phyloP scores from a whole-genome alignment of 164 flowering plant genomes.

The Sedum album region DNA sequence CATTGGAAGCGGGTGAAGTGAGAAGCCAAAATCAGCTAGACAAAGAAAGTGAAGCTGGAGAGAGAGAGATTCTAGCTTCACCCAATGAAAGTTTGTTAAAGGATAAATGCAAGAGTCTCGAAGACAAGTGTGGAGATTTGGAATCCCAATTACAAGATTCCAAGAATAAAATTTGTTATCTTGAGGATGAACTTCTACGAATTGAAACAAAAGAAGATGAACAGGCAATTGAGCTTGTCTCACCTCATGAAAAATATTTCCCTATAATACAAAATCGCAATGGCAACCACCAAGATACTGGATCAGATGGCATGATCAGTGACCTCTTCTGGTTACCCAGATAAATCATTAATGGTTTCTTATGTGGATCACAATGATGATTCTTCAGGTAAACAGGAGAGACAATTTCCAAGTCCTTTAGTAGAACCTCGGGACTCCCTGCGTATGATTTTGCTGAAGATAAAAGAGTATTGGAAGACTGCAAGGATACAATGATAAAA shows the following conservation, averaged over 20 bases:
- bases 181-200: constrained; percentile 26
- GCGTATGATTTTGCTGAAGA: constrained; percentile 31
- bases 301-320: neutral
- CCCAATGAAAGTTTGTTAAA: constrained; percentile 5
- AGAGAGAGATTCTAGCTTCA: neutral
- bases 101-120: constrained; percentile 19
- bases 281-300: neutral
- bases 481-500: constrained; percentile 19
- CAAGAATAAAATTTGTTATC: constrained; percentile 27
- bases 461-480: constrained; percentile 33
- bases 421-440: constrained; percentile 22
- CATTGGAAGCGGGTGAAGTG: constrained; percentile 5
- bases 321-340: neutral
- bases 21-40: constrained; percentile 17
- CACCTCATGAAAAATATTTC: constrained; percentile 17
- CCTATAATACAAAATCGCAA: neutral
- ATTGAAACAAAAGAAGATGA: constrained; percentile 18
- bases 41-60: constrained; percentile 9
- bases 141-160: constrained; percentile 33
- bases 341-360: neutral
- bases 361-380: constrained; percentile 13
- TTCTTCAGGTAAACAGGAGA: constrained; percentile 29
- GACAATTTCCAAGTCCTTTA: constrained; percentile 15
- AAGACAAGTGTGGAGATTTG: constrained; percentile 27
- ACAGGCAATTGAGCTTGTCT: constrained; percentile 18